Evolutionary conservation across 2,329 filamentous ascomycete species (phyloP).

Genomic region (Decorospora gaudefroyi): DNA sequence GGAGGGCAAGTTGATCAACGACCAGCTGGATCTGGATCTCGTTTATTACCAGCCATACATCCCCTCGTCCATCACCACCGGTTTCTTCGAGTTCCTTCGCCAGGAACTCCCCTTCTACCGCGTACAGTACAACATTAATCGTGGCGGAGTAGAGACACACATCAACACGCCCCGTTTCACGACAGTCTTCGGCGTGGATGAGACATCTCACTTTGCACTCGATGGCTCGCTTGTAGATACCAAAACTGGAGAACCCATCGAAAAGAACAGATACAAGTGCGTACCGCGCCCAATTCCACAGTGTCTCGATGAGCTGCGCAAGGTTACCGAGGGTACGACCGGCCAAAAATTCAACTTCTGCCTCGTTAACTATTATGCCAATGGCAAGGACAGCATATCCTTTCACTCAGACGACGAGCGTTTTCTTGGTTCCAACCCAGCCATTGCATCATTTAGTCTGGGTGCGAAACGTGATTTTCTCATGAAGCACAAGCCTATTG

Average conservation of each 20-base stretch:
- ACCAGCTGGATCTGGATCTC: slow-evolving; percentile 72
- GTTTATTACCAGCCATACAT: slow-evolving; percentile 78
- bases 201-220: slow-evolving; percentile 63
- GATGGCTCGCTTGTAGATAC: slow-evolving; percentile 50
- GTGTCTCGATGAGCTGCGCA: slow-evolving; percentile 68
- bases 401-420: slow-evolving; percentile 82
- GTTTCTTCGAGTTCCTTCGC: slow-evolving; percentile 72
- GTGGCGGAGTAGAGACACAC: slow-evolving; percentile 64
- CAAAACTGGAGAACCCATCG: slow-evolving; percentile 48
- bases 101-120: slow-evolving; percentile 75
- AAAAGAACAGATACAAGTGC: slow-evolving; percentile 60
- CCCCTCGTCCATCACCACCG: slow-evolving; percentile 58
- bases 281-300: slow-evolving; percentile 70
- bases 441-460: slow-evolving; percentile 75
- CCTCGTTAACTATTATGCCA: slow-evolving; percentile 82
- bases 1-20: slow-evolving; percentile 61
- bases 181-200: slow-evolving; percentile 65
- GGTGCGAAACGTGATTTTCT: slow-evolving; percentile 75
- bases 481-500: slow-evolving; percentile 73
- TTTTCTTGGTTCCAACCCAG: slow-evolving; percentile 70
- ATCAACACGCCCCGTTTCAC: slow-evolving; percentile 67
- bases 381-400: slow-evolving; percentile 73
- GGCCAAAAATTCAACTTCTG: slow-evolving; percentile 76
- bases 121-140: slow-evolving; percentile 72
- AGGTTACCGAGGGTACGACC: slow-evolving; percentile 67